These are phyloP conservation scores for Spergularia azorica DNA, from an alignment of 179 eudicot species.

Conservation along the genomic window DNA sequence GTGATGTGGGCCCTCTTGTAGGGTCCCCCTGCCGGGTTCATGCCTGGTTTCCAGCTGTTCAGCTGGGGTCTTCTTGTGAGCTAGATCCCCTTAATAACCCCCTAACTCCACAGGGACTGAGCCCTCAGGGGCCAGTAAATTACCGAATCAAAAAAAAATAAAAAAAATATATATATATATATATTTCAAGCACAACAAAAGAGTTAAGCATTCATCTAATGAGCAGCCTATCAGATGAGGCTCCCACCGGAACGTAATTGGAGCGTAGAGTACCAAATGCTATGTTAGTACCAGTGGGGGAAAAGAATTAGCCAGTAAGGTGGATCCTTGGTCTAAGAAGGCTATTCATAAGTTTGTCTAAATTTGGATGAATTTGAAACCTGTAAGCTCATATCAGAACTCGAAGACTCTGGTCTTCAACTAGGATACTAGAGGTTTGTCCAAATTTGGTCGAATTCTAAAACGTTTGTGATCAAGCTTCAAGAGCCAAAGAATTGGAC, in stretches of 20 bases:
- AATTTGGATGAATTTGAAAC: background rate
- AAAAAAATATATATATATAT: too few species aligned
- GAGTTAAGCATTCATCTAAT: background rate
- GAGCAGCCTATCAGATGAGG: background rate
- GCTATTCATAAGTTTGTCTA: background rate
- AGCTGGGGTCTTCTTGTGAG: too few species aligned
- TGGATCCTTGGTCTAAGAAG: background rate
- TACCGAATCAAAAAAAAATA: too few species aligned
- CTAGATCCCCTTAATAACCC: too few species aligned
- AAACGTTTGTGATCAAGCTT: background rate
- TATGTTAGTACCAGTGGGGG: background rate
- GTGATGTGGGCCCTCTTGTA: too few species aligned
- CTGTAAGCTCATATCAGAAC: background rate
- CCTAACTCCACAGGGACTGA: too few species aligned
- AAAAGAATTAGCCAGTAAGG: background rate
- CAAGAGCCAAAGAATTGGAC: conserved; percentile 4
- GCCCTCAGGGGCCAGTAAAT: too few species aligned
- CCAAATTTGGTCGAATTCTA: background rate
- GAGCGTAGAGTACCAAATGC: background rate
- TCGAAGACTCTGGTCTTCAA: background rate
- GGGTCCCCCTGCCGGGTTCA: too few species aligned
- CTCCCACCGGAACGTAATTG: background rate
- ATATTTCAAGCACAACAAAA: too few species aligned
- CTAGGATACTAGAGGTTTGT: background rate
- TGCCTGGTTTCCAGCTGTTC: too few species aligned